Conservation (phyloP, 352 stramenopile species). For the Phytophthora aleatoria region DNA sequence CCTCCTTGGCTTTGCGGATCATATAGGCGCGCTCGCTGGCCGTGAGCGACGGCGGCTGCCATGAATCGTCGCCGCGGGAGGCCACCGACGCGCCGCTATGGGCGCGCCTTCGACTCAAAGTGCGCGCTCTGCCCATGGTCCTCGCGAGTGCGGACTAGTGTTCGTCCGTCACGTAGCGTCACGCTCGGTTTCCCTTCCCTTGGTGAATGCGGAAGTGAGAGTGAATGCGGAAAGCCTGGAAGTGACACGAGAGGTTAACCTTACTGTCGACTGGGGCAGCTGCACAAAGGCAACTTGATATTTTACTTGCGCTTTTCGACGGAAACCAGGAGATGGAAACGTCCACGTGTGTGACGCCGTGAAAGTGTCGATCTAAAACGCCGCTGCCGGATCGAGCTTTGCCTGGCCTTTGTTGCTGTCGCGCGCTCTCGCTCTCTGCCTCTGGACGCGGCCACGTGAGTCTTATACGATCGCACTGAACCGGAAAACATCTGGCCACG, state of each 20-base stretch:
- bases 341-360: conserved; percentile 15
- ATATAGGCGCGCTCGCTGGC: conserved; percentile 59
- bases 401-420: conserved; percentile 16
- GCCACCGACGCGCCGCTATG: conserved; percentile 16
- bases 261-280: background rate
- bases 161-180: conserved; percentile 3
- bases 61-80: conserved; percentile 6
- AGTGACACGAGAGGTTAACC: conserved; percentile 15
- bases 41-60: conserved; percentile 39
- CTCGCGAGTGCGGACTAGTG: conserved; percentile 18
- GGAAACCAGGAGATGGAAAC: conserved; percentile 11
- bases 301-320: conserved; percentile 16
- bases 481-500: conserved; percentile 21
- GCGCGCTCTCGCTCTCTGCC: conserved; percentile 26
- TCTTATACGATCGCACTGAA: conserved; percentile 35
- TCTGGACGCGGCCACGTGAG: conserved; percentile 11
- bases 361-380: conserved; percentile 23
- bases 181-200: conserved; percentile 19
- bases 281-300: conserved; percentile 1
- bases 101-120: conserved; percentile 21
- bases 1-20: conserved; percentile 71
- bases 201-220: conserved; percentile 22
- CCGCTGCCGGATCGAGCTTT: conserved; percentile 10
- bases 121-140: conserved; percentile 29
- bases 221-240: conserved; percentile 2